Percentiles rank a stretch among this genome's conserved stretches.
Evolutionary conservation across 2,329 filamentous ascomycete genomes (phyloP).

Genomic region (Sphaerostilbella broomeana): DNA sequence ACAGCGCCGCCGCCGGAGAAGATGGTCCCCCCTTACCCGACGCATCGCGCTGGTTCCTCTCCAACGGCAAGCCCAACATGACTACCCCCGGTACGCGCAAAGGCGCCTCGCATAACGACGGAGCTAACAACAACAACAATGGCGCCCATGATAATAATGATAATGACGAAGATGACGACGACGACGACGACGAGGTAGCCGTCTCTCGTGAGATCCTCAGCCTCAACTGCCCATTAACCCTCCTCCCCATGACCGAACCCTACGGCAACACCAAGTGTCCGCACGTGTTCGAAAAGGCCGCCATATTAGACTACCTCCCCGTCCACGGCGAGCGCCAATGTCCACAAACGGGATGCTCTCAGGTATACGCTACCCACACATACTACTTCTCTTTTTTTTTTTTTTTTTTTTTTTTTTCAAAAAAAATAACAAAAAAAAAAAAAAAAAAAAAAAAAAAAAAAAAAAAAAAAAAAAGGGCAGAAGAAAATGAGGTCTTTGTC

Average conservation of each 20-base stretch:
- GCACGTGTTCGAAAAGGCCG: conserved; percentile 63
- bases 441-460: no score
- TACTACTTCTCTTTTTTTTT: no score
- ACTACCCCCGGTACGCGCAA: conserved; percentile 17
- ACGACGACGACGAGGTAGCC: conserved; percentile 59
- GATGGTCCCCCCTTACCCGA: conserved; percentile 47
- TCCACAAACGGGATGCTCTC: conserved; percentile 57
- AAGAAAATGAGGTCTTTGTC: no score
- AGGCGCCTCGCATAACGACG: no score
- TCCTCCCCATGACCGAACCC: conserved; percentile 58
- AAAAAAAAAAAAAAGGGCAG: no score
- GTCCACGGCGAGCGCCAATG: conserved; percentile 43
- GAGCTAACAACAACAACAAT: conserved; percentile 3
- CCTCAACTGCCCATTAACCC: conserved; percentile 63
- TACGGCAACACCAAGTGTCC: conserved; percentile 61
- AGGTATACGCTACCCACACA: no score
- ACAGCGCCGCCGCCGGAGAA: conserved; percentile 44
- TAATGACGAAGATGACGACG: no score
- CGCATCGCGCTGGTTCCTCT: conserved; percentile 47
- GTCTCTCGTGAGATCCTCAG: conserved; percentile 57
- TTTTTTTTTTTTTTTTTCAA: no score
- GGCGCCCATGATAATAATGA: no score
- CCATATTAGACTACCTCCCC: conserved; percentile 53
- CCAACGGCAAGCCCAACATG: conserved; percentile 38
- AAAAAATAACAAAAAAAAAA: no score